phyloP scores from a whole-genome alignment of 2,329 filamentous ascomycete genomes.

The Colletotrichum theobromicola region DNA sequence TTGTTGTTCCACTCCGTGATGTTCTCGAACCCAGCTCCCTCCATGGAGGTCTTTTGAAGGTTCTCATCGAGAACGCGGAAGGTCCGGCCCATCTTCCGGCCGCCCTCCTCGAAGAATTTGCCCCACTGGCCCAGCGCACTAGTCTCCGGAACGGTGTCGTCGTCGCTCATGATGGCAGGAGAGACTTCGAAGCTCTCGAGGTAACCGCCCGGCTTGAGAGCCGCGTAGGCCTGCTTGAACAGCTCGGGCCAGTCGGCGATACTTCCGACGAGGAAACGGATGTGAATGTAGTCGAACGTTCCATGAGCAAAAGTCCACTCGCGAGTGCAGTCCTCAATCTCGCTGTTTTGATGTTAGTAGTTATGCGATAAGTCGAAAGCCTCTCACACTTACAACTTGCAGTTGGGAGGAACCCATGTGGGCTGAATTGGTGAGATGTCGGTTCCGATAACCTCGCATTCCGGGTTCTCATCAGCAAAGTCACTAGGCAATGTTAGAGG shows the following conservation, averaged over 20 bases:
- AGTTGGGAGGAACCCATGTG: constrained; percentile 59
- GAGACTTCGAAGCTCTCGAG: constrained; percentile 43
- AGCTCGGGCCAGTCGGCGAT: constrained; percentile 58
- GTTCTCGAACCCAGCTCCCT: constrained; percentile 31
- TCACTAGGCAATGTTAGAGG: constrained; percentile 44
- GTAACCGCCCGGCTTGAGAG: constrained; percentile 54
- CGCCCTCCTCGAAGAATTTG: constrained; percentile 36
- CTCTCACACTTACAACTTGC: constrained; percentile 39
- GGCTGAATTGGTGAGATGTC: constrained; percentile 65
- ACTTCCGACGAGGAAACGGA: constrained; percentile 56
- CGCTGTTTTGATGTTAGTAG: constrained; percentile 16
- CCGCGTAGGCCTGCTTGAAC: constrained; percentile 50
- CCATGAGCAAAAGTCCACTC: constrained; percentile 51
- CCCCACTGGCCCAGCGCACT: constrained; percentile 38
- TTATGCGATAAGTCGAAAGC: neutral
- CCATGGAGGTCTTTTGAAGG: constrained; percentile 33
- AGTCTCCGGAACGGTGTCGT: constrained; percentile 30
- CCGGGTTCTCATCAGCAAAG: constrained; percentile 46
- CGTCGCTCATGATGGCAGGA: constrained; percentile 30
- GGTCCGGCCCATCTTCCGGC: constrained; percentile 33
- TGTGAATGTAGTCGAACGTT: constrained; percentile 63
- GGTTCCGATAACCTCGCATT: constrained; percentile 53
- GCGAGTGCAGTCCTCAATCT: constrained; percentile 66
- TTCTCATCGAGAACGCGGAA: constrained; percentile 35
- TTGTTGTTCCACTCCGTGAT: constrained; percentile 26